Base-by-base conservation (phyloP, 768 basidiomycete genomes). In the Atractiella rhizophila region DNA sequence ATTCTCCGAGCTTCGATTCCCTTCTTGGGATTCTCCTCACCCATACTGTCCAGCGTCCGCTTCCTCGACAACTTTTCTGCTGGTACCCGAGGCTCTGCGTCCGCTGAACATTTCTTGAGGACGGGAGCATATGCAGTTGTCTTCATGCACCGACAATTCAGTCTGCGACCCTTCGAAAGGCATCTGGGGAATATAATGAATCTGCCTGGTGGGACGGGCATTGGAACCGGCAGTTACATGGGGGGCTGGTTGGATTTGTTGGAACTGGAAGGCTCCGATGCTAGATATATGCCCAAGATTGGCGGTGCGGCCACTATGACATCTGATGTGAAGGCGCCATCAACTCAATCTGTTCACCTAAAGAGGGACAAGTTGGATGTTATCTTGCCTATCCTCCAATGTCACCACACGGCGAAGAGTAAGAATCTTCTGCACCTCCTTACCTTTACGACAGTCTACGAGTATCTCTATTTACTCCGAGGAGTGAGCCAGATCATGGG, bases 61-160 rank as follows among this genome's bases (percentile, higher is more conserved):
- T 98, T 94, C 59, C 66, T 98, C 23, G 88, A 96, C 58, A 96
- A 98, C 64, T 96, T 96, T 61, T 91, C 85, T 60, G 88, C 91
- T 80, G 86, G 88, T 39, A 98, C 91, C 16, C 69, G 91, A 54
- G 91, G 91, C 31, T 81, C 91, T 24, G 85, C 88, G 0, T 96
- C 91, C 16, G 88, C 91, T 2, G 91, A 98, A 60, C 91, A 96
- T 63, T 94, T 98, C 58, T 69, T 96, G 45, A 71, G 76, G 51
- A 73, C 78, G 6, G 78, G 76, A 42, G 46, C 52, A 30, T 96
- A 96, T 63, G 85, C 86, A 20, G 91, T 98, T 58, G 83, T 98
- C 50, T 98, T 98, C 64, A 78, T 98, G 70, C 88, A 98, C 59
- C 67, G 88, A 18, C 83, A 91, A 60, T 88, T 91, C 64, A 94